Evolutionary conservation across 2,329 filamentous ascomycete genomes (phyloP).

Genomic region (Seiridium cupressi): DNA sequence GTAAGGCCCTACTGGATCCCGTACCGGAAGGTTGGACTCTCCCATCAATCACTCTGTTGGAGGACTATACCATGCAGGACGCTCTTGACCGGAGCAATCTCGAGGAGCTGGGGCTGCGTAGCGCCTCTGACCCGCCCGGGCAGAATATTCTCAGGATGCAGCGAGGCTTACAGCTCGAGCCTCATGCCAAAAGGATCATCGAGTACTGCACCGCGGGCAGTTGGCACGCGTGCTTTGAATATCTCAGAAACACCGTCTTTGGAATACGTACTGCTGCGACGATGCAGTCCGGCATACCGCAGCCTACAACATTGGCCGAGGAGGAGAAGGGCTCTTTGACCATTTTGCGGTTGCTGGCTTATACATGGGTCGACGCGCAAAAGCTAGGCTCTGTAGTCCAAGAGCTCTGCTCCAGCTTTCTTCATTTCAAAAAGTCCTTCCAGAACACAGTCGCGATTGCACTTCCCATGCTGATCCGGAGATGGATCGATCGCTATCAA

Average conservation of each 20-base stretch:
- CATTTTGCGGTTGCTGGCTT: conserved; percentile 57
- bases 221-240: conserved; percentile 60
- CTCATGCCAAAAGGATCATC: conserved; percentile 53
- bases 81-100: conserved; percentile 30
- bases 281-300: conserved; percentile 34
- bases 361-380: conserved; percentile 62
- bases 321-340: conserved; percentile 53
- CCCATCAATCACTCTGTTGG: conserved; percentile 56
- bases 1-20: conserved; percentile 57
- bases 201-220: conserved; percentile 66
- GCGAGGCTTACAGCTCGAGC: conserved; percentile 44
- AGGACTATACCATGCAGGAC: conserved; percentile 42
- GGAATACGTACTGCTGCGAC: conserved; percentile 44
- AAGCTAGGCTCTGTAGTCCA: conserved; percentile 63
- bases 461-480: conserved; percentile 59
- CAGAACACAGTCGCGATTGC: conserved; percentile 64
- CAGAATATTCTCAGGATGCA: not conserved
- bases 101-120: not conserved
- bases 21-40: conserved; percentile 56
- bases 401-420: conserved; percentile 65
- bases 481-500: conserved; percentile 66
- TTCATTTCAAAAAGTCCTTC: conserved; percentile 63
- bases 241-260: conserved; percentile 52
- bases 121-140: not conserved
- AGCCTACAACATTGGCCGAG: conserved; percentile 38